These are phyloP conservation scores for Tinospora cordifolia DNA, from an alignment of 164 flowering plant genomes.

Conservation along the genomic window DNA sequence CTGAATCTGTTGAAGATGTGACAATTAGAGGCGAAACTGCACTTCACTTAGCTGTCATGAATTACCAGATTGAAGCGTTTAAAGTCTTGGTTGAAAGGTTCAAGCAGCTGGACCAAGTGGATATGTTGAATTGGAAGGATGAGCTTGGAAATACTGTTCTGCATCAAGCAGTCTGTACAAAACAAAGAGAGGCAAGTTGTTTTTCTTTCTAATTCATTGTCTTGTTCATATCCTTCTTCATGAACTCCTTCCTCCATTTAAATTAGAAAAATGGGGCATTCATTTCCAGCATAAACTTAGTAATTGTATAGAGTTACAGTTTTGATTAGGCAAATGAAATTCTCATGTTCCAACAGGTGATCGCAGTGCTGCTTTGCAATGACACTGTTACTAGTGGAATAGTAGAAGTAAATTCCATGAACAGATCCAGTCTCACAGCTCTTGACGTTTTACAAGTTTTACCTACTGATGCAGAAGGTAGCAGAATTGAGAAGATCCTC, in stretches of 20 bases:
- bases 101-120: conserved; percentile 5
- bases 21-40: conserved; percentile 27
- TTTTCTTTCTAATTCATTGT: neutral
- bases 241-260: neutral
- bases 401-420: conserved; percentile 25
- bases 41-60: conserved; percentile 38
- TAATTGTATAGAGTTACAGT: neutral
- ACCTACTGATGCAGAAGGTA: conserved; percentile 28
- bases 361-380: conserved; percentile 19
- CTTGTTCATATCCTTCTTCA: neutral
- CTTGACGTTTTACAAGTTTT: conserved; percentile 25
- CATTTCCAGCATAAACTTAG: neutral
- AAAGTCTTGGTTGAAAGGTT: conserved; percentile 18
- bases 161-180: conserved; percentile 30
- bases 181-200: conserved; percentile 24
- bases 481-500: conserved; percentile 22
- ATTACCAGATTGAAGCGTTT: conserved; percentile 24
- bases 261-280: neutral
- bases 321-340: too few relatives aligned
- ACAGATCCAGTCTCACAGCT: conserved; percentile 29
- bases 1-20: conserved; percentile 22
- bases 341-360: neutral
- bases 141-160: conserved; percentile 31
- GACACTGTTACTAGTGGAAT: neutral
- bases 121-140: conserved; percentile 26